These are phyloP conservation scores for Primulina tabacum DNA, from an alignment of 257 asterid species.

Conservation along the genomic window DNA sequence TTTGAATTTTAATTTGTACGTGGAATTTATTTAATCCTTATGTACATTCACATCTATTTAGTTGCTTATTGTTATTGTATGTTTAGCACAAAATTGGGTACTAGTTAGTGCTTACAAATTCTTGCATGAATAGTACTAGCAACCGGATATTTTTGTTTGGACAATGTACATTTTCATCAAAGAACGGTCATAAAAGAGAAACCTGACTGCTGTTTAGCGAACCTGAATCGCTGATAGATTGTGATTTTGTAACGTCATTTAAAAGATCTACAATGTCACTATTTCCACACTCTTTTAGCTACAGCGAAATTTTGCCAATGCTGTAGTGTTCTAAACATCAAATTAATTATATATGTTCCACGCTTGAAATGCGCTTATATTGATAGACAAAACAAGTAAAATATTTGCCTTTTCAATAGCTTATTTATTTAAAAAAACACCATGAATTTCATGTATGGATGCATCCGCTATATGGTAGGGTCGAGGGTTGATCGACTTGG, in stretches of 20 bases:
- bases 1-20: neutral
- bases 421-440: too few relatives aligned
- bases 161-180: too few relatives aligned
- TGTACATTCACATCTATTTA: neutral
- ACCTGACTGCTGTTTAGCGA: neutral
- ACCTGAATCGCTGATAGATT: neutral
- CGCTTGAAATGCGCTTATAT: too few relatives aligned
- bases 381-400: too few relatives aligned
- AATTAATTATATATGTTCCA: too few relatives aligned
- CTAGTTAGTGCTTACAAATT: neutral
- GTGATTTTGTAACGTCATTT: neutral
- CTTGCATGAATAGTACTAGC: neutral
- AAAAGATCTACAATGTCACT: too few relatives aligned
- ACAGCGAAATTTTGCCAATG: too few relatives aligned
- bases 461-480: neutral
- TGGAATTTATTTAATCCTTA: neutral
- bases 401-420: too few relatives aligned
- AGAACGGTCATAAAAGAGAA: too few relatives aligned
- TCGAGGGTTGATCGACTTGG: slow-evolving; percentile 32
- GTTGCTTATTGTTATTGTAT: neutral
- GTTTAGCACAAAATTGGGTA: neutral
- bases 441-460: neutral
- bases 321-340: too few relatives aligned
- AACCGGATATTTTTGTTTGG: too few relatives aligned
- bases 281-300: too few relatives aligned